Evolutionary conservation across 2,329 filamentous ascomycete genomes (phyloP).

Genomic region (Cordyceps militaris): DNA sequence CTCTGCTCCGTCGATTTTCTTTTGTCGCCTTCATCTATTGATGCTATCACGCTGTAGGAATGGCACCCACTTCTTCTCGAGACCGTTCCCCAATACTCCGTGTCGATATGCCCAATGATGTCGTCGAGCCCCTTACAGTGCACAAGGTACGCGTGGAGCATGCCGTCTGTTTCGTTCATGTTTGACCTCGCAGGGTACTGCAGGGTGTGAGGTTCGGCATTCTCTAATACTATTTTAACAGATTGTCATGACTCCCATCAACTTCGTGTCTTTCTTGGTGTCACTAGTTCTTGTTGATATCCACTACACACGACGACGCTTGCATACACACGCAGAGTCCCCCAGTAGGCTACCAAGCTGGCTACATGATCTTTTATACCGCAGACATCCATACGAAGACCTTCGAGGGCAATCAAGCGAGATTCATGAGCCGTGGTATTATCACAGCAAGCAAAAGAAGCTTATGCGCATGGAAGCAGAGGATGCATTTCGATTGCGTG

Average conservation of each 20-base stretch:
- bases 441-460: constrained; percentile 52
- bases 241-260: constrained; percentile 54
- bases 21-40: too few species aligned
- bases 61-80: background rate
- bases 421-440: constrained; percentile 32
- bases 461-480: constrained; percentile 54
- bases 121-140: background rate
- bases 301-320: constrained; percentile 45
- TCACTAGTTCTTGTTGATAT: constrained; percentile 58
- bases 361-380: constrained; percentile 36
- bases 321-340: constrained; percentile 28
- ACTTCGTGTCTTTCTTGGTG: constrained; percentile 57
- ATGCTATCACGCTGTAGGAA: background rate
- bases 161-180: background rate
- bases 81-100: background rate
- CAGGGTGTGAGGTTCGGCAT: too few species aligned
- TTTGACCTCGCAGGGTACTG: background rate
- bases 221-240: constrained; percentile 18
- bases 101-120: background rate
- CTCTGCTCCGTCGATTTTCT: too few species aligned
- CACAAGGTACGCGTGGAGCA: constrained; percentile 2
- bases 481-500: constrained; percentile 56
- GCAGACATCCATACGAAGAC: constrained; percentile 32
- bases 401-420: constrained; percentile 18
- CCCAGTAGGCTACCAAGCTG: constrained; percentile 29